Conservation (phyloP, 495 filamentous ascomycete species). For the Penicillium lividum region DNA sequence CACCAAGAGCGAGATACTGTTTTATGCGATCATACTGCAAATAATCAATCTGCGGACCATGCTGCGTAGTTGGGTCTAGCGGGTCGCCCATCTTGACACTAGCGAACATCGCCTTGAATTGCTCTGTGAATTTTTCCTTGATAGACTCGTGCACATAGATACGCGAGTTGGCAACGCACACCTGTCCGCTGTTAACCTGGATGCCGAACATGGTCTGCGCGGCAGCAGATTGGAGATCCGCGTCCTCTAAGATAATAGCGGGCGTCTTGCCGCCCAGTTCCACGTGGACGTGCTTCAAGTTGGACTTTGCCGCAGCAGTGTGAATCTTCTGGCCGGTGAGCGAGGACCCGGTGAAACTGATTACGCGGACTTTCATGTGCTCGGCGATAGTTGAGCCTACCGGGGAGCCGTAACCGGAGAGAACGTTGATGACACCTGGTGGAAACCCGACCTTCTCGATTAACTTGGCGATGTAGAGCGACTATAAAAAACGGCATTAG, state of each 20-base stretch:
- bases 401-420: constrained; percentile 56
- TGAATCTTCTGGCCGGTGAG: constrained; percentile 83
- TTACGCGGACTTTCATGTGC: constrained; percentile 70
- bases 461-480: constrained; percentile 69
- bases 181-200: constrained; percentile 77
- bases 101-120: constrained; percentile 66
- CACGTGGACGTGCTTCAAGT: constrained; percentile 89
- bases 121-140: constrained; percentile 71
- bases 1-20: constrained; percentile 70
- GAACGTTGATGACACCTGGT: constrained; percentile 54
- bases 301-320: constrained; percentile 75
- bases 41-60: constrained; percentile 86
- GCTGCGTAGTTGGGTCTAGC: constrained; percentile 67
- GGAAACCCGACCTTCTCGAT: constrained; percentile 62
- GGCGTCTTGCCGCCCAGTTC: constrained; percentile 94
- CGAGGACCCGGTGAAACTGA: constrained; percentile 89
- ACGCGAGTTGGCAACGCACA: constrained; percentile 86
- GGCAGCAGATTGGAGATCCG: constrained; percentile 80
- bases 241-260: constrained; percentile 83
- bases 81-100: constrained; percentile 75
- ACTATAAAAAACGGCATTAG: constrained; percentile 39
- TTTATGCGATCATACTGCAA: constrained; percentile 79
- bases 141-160: constrained; percentile 80
- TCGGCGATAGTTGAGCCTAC: constrained; percentile 50
- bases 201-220: constrained; percentile 76